A percentile compares a stretch with the other conserved stretches of the same genome.
Conservation (phyloP, 2,329 filamentous ascomycete genomes). For the Diaporthe helianthi region DNA sequence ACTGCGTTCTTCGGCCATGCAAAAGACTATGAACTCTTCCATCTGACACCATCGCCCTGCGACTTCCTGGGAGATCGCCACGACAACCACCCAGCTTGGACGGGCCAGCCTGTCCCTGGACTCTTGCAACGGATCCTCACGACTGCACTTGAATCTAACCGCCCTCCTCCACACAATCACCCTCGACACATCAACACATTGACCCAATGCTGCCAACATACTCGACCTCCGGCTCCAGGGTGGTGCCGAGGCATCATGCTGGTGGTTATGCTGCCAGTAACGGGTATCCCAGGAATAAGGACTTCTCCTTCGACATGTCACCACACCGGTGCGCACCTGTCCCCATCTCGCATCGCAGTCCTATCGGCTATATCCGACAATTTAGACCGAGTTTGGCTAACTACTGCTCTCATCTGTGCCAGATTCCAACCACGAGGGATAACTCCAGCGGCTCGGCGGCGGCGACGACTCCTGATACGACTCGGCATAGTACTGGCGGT, state of each 20-base stretch:
- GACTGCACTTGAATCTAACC: constrained; percentile 29
- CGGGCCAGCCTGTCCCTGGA: constrained; percentile 34
- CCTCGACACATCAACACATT: constrained; percentile 31
- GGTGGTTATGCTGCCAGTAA: constrained; percentile 72
- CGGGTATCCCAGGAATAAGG: constrained; percentile 76
- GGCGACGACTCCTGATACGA: constrained; percentile 75
- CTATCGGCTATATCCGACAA: not conserved
- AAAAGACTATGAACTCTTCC: constrained; percentile 21
- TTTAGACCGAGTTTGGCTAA: constrained; percentile 34
- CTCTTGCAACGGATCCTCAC: constrained; percentile 32
- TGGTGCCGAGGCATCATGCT: constrained; percentile 84
- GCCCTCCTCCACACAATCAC: constrained; percentile 2
- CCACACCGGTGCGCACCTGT: constrained; percentile 75
- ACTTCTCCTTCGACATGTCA: constrained; percentile 78
- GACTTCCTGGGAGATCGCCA: constrained; percentile 21
- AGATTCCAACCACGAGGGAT: constrained; percentile 88
- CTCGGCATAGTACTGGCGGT: constrained; percentile 66
- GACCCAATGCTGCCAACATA: constrained; percentile 66
- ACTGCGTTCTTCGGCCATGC: constrained; percentile 27
- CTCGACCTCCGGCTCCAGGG: constrained; percentile 64
- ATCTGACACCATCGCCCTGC: constrained; percentile 29
- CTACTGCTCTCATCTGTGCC: constrained; percentile 31
- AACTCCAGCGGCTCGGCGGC: constrained; percentile 72
- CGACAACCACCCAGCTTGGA: constrained; percentile 28
- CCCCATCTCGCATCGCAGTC: constrained; percentile 14